A percentile compares a stretch with the other conserved stretches of the same genome.
These are phyloP conservation scores for Pseudomonodictys pantanalensis DNA, from an alignment of 495 filamentous ascomycete genomes.

Conservation along the genomic window DNA sequence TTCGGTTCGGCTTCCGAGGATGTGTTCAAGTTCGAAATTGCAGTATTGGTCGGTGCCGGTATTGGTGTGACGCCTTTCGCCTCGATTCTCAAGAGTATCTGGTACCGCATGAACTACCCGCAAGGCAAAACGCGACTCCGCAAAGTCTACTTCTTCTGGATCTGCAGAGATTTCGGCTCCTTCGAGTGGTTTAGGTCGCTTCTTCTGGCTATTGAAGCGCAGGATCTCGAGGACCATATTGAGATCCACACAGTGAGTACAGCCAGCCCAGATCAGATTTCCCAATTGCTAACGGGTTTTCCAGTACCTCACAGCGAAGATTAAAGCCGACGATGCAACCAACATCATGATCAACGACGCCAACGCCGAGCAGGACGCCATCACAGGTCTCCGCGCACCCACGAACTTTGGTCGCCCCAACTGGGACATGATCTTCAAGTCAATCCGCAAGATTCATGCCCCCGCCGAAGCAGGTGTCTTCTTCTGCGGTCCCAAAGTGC, in stretches of 20 bases:
- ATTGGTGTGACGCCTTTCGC: constrained; percentile 75
- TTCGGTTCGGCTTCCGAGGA: constrained; percentile 77
- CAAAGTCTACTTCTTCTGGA: constrained; percentile 86
- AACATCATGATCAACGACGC: constrained; percentile 85
- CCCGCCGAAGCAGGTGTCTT: constrained; percentile 74
- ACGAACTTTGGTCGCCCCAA: constrained; percentile 77
- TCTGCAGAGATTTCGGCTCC: constrained; percentile 73
- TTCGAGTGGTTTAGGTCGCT: constrained; percentile 82
- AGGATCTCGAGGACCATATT: constrained; percentile 75
- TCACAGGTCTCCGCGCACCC: constrained; percentile 69
- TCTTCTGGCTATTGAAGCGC: constrained; percentile 75
- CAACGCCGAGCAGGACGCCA: constrained; percentile 72
- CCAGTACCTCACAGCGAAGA: constrained; percentile 68
- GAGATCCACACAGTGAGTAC: constrained; percentile 60
- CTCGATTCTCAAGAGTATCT: constrained; percentile 78
- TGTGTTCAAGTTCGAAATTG: constrained; percentile 74
- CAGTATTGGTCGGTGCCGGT: constrained; percentile 66
- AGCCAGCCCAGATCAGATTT: not conserved
- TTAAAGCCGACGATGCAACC: constrained; percentile 73
- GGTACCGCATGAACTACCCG: constrained; percentile 82
- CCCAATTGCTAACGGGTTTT: constrained; percentile 4
- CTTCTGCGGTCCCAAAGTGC: constrained; percentile 72
- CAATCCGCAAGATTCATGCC: constrained; percentile 68
- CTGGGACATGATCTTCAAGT: constrained; percentile 77
- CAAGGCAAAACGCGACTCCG: constrained; percentile 68